phyloP scores from a whole-genome alignment of 148 eudicot genomes.

The Fagopyrum esculentum region DNA sequence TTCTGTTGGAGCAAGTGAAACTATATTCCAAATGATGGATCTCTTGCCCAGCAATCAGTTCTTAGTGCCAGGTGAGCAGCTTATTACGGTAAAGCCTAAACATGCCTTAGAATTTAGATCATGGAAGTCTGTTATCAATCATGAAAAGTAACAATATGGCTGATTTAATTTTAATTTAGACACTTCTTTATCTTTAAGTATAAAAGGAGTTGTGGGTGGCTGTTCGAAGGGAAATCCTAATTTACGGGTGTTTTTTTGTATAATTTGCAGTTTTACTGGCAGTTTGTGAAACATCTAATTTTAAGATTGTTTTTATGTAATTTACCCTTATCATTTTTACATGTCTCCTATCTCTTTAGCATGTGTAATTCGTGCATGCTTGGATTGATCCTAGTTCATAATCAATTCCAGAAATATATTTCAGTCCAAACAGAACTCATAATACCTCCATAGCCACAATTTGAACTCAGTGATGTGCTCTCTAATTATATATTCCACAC shows the following conservation, averaged over 20 bases:
- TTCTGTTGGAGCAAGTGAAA: constrained; percentile 50
- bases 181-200: no score
- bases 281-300: no score
- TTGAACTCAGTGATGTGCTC: background rate
- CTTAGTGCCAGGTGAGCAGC: constrained; percentile 31
- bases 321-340: background rate
- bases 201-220: no score
- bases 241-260: no score
- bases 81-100: background rate
- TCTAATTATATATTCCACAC: background rate
- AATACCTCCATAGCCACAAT: background rate
- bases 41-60: constrained; percentile 39
- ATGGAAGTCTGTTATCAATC: background rate
- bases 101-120: background rate
- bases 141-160: background rate
- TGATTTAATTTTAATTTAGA: background rate
- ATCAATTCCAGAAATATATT: background rate
- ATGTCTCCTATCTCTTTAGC: background rate
- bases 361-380: background rate
- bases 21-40: constrained; percentile 37
- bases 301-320: no score
- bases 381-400: background rate
- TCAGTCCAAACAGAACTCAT: background rate
- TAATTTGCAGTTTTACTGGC: no score
- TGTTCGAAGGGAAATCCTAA: no score